These are phyloP conservation scores for Fusarium devonianum DNA, from an alignment of 2,329 filamentous ascomycete species.

Conservation along the genomic window DNA sequence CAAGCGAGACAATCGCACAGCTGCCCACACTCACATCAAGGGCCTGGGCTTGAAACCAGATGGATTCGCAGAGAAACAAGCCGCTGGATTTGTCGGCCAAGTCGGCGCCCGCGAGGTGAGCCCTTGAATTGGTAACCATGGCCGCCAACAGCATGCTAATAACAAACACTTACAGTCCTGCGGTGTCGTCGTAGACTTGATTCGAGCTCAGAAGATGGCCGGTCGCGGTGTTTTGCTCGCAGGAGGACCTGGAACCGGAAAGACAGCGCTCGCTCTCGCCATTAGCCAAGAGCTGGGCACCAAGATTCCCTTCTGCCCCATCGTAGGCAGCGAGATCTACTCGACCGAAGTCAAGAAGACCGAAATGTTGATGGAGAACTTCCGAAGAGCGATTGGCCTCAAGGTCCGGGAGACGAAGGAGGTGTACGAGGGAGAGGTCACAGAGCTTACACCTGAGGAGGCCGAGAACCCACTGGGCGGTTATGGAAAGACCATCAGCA, in stretches of 20 bases:
- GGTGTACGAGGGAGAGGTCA: slow-evolving; percentile 98
- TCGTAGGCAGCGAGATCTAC: slow-evolving; percentile 97
- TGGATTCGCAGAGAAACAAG: slow-evolving; percentile 82
- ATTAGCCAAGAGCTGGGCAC: slow-evolving; percentile 97
- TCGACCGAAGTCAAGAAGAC: slow-evolving; percentile 99
- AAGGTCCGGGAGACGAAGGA: slow-evolving; percentile 99
- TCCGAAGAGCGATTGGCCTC: slow-evolving; percentile 92
- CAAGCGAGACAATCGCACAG: slow-evolving; percentile 93
- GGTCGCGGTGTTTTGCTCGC: slow-evolving; percentile 92
- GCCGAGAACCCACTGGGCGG: slow-evolving; percentile 96
- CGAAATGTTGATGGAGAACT: slow-evolving; percentile 99
- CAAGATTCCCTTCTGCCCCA: slow-evolving; percentile 98
- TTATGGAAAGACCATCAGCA: slow-evolving; percentile 97
- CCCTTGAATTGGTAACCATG: neutral
- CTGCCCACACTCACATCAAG: slow-evolving; percentile 97
- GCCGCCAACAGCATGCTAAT: slow-evolving; percentile 27
- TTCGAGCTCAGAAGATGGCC: slow-evolving; percentile 96
- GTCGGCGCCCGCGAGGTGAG: slow-evolving; percentile 83
- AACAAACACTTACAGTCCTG: slow-evolving; percentile 86
- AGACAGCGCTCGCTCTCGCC: slow-evolving; percentile 93
- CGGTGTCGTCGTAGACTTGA: slow-evolving; percentile 94
- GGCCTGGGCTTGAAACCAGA: slow-evolving; percentile 86
- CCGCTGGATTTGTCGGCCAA: slow-evolving; percentile 90
- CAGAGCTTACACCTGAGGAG: slow-evolving; percentile 96
- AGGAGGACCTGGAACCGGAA: slow-evolving; percentile 94